Base-by-base conservation (phyloP, 495 filamentous ascomycete species). In the Penicillium mononematosum region DNA sequence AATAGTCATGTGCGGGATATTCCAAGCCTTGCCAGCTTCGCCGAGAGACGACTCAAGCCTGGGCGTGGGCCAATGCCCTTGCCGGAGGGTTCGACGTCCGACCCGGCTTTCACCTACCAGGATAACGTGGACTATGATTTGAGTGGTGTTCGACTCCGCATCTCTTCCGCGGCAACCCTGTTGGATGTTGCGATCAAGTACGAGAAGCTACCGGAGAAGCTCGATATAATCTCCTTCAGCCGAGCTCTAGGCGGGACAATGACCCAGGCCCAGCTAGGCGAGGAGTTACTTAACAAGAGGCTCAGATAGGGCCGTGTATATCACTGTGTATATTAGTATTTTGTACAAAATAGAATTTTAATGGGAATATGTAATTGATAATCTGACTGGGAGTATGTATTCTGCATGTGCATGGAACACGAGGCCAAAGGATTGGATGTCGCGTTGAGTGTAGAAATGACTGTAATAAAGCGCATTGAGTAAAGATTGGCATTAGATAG, bases 71-170 rank as follows among this genome's bases (percentile, higher is more conserved):
- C 62, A 16, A 38, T 63, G 19, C 39, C 65, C 12, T 24, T 58
- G 11, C 53, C 58, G 19, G 50, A 55, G 19, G 54, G 57, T 25
- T 32, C 45, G 7, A 29, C 57, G 6, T 58, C 41, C 0, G 70
- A 74, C 38, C 62, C 72, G 0, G 50, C 47, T 1, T n/a, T 50
- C 5, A 62, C 56, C 36, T 73, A 64, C 60, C 71, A 75, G 46
- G 66, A 69, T 19, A 71, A 73, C 29, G 51, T 75, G 5, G 65
- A 76, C 41, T 78, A 76, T 54, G 73, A 76, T 38, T 52, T 78
- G 0, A 66, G 56, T n/a, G 62, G 62, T 1, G 55, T 66, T 16
- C 67, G 68, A n/a, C 9, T 68, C 2, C 67, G 68, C 1, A 29
- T n/a, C 29, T 14, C 53, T 78, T 58, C 68, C 0, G 19, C 46